These are phyloP conservation scores for Dissophora globulifera DNA, from an alignment of 192 early-diverging fungal genomes.

Conservation along the genomic window DNA sequence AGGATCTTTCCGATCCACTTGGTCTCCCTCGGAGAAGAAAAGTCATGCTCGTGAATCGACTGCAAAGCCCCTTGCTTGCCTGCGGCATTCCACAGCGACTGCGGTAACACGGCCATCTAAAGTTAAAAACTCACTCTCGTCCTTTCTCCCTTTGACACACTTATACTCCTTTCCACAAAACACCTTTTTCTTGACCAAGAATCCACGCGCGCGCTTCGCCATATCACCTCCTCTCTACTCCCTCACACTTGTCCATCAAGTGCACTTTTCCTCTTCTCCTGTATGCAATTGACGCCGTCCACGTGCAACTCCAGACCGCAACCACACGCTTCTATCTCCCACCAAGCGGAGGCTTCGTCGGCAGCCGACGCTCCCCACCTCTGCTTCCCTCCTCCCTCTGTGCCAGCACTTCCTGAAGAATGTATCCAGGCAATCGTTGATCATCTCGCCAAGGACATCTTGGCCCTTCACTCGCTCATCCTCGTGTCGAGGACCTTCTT, in stretches of 20 bases:
- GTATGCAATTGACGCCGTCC: constrained; percentile 5
- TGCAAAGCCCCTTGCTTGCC: too few relatives aligned
- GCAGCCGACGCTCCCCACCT: too few relatives aligned
- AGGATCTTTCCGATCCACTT: too few relatives aligned
- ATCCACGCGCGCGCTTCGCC: neutral
- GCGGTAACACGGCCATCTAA: too few relatives aligned
- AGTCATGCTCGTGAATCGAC: too few relatives aligned
- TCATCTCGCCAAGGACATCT: constrained; percentile 21
- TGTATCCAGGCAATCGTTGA: constrained; percentile 38
- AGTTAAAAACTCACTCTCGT: too few relatives aligned
- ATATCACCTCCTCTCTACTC: neutral
- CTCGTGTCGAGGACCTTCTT: constrained; percentile 44
- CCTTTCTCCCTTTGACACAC: too few relatives aligned
- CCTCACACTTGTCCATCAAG: neutral
- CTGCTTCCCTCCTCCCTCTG: neutral
- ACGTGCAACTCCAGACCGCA: neutral
- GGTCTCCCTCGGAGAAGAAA: too few relatives aligned
- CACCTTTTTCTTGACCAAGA: neutral
- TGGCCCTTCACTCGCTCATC: constrained; percentile 23
- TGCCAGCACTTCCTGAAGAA: constrained; percentile 29
- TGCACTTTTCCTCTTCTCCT: neutral
- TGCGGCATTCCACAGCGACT: too few relatives aligned
- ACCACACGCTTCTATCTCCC: neutral
- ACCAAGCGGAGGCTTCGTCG: too few relatives aligned
- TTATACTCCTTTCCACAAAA: too few relatives aligned